A percentile compares a stretch with the other conserved stretches of the same genome.
phyloP scores from a whole-genome alignment of 139 green algal species.

The Eudorina sp. region DNA sequence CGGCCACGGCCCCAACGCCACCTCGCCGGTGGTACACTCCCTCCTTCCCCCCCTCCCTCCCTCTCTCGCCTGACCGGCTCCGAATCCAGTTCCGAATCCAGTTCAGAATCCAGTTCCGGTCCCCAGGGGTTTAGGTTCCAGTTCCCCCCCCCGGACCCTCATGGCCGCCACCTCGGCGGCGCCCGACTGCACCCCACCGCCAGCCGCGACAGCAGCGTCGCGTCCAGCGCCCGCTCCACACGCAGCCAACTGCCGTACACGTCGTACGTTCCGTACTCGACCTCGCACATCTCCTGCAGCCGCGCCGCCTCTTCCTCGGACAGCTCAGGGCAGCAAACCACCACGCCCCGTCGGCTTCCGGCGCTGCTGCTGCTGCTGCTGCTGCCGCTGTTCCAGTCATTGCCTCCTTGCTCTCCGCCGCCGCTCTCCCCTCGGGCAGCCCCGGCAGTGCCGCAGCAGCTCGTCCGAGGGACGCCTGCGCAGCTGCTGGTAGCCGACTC shows the following conservation, averaged over 20 bases:
- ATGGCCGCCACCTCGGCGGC: not conserved
- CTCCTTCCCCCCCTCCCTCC: no score
- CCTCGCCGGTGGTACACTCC: no score
- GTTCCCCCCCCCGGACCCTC: no score
- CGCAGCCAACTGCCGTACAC: conserved; percentile 18
- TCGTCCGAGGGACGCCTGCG: no score
- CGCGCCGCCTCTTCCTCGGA: not conserved
- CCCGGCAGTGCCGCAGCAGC: no score
- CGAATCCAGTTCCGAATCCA: no score
- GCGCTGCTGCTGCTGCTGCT: not conserved
- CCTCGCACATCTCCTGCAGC: conserved; percentile 7
- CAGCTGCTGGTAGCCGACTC: not conserved
- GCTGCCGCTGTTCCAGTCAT: not conserved
- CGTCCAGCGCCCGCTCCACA: not conserved
- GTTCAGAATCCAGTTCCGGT: no score
- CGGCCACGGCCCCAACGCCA: no score
- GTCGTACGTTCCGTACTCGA: conserved; percentile 5
- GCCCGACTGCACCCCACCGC: conserved; percentile 8
- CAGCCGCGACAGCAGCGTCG: not conserved
- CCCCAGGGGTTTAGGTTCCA: no score
- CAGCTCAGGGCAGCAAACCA: conserved; percentile 36
- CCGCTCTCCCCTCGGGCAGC: no score
- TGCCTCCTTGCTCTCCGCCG: not conserved
- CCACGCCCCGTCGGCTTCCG: not conserved
- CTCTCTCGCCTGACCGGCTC: no score